A percentile compares a stretch with the other conserved stretches of the same genome.
These are phyloP conservation scores for Pyrenophora seminiperda DNA, from an alignment of 2,329 filamentous ascomycete species.

Conservation along the genomic window DNA sequence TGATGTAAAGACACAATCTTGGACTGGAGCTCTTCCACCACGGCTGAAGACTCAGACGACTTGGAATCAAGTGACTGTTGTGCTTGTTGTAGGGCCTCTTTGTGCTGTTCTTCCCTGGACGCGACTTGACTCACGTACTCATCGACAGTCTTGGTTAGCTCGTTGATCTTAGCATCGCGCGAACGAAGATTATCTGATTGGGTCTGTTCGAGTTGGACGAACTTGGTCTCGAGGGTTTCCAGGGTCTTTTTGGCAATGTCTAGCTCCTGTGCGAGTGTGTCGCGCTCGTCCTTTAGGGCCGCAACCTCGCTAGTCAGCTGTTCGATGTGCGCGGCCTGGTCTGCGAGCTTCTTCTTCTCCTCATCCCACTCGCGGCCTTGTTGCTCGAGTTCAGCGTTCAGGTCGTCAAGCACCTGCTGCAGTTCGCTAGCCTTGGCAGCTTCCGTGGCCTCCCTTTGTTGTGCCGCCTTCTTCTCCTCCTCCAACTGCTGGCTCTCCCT, in stretches of 20 bases:
- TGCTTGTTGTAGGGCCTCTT: constrained; percentile 31
- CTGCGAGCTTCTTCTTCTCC: constrained; percentile 44
- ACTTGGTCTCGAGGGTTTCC: constrained; percentile 35
- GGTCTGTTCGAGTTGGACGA: constrained; percentile 36
- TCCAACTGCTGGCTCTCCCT: constrained; percentile 40
- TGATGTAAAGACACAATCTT: constrained; percentile 38
- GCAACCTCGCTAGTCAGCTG: constrained; percentile 32
- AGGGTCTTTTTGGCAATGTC: constrained; percentile 31
- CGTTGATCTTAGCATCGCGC: constrained; percentile 38
- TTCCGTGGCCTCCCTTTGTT: constrained; percentile 41
- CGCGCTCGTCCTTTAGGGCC: constrained; percentile 32
- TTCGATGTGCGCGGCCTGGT: constrained; percentile 39
- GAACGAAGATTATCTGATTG: constrained; percentile 33
- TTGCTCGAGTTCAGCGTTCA: constrained; percentile 43
- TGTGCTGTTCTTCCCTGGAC: constrained; percentile 29
- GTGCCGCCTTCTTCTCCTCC: constrained; percentile 38
- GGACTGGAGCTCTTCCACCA: constrained; percentile 41
- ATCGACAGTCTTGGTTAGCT: constrained; percentile 34
- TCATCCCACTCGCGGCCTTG: constrained; percentile 44
- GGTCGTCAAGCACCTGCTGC: constrained; percentile 43
- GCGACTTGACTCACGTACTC: constrained; percentile 31
- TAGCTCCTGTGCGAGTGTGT: constrained; percentile 29
- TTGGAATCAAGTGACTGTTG: constrained; percentile 34
- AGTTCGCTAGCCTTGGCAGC: constrained; percentile 41
- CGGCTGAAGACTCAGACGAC: constrained; percentile 36